A percentile compares a stretch with the other conserved stretches of the same genome.
Conservation (phyloP, 78 protist genomes). For the Polysphondylium violaceum region DNA sequence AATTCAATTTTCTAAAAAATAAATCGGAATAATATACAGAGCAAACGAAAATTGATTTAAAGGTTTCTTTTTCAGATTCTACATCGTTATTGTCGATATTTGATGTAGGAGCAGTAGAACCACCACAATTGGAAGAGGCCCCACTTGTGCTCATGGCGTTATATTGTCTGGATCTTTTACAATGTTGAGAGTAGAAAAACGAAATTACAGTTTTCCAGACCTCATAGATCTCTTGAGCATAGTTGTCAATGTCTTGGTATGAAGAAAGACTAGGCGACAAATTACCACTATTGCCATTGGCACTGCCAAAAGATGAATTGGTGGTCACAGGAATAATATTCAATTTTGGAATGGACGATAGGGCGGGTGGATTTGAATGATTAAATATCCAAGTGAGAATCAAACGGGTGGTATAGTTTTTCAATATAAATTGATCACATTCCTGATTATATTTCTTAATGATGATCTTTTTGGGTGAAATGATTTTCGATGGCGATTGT, state of each 20-base stretch:
- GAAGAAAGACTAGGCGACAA: background rate
- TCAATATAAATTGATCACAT: conserved; percentile 17
- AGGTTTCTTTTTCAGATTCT: conserved; percentile 3
- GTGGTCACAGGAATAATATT: background rate
- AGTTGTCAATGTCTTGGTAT: conserved; percentile 20
- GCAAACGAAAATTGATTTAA: conserved; percentile 24
- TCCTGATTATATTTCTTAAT: conserved; percentile 59
- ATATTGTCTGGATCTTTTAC: conserved; percentile 40
- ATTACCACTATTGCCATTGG: background rate
- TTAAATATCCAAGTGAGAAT: conserved; percentile 54
- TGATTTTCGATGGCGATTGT: background rate
- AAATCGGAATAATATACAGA: conserved; percentile 61
- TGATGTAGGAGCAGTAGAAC: background rate
- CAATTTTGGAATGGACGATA: conserved; percentile 42
- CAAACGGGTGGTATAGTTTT: conserved; percentile 38
- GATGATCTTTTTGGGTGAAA: conserved; percentile 49
- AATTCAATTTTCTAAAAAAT: conserved; percentile 5
- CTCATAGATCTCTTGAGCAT: background rate
- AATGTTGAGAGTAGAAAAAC: conserved; percentile 54
- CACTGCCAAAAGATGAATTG: background rate
- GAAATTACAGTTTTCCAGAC: conserved; percentile 15
- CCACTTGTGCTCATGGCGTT: too few relatives aligned
- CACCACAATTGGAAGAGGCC: background rate
- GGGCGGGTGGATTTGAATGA: conserved; percentile 25
- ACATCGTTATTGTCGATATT: background rate